Conservation (phyloP, 345 rosid species). For the Hypericum perforatum region DNA sequence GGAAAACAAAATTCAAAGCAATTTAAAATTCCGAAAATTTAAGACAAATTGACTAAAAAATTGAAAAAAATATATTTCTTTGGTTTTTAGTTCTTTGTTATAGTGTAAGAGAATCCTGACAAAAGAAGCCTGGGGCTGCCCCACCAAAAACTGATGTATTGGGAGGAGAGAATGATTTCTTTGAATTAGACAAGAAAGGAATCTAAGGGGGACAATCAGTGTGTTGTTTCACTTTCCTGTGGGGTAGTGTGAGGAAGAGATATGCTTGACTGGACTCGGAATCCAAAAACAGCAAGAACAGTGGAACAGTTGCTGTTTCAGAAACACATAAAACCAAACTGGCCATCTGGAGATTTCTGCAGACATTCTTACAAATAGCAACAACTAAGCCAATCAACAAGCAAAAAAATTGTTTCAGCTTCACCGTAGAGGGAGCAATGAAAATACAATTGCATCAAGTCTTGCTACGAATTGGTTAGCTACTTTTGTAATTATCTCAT, state of each 20-base stretch:
- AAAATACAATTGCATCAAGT: too few species aligned
- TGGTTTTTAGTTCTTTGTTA: conserved; percentile 12
- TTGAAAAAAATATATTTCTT: conserved; percentile 15
- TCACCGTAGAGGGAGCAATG: too few species aligned
- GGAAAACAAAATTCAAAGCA: too few species aligned
- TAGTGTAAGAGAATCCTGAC: conserved; percentile 32
- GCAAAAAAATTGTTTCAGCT: too few species aligned
- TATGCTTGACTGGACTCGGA: conserved; percentile 54
- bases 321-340: too few species aligned
- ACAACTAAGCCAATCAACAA: too few species aligned
- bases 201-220: conserved; percentile 45
- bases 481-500: too few species aligned
- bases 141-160: conserved; percentile 22
- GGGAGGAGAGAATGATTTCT: background rate
- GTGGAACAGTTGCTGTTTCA: background rate
- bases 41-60: too few species aligned
- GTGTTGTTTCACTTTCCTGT: conserved; percentile 69
- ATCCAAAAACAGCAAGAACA: conserved; percentile 20
- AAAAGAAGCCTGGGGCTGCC: conserved; percentile 21
- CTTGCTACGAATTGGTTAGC: too few species aligned
- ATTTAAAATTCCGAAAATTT: too few species aligned
- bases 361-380: too few species aligned
- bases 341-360: too few species aligned
- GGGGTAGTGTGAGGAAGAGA: conserved; percentile 30
- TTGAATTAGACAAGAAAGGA: conserved; percentile 30